Base-by-base conservation (phyloP, 192 early-diverging fungal species). In the Umbelopsis sp. region DNA sequence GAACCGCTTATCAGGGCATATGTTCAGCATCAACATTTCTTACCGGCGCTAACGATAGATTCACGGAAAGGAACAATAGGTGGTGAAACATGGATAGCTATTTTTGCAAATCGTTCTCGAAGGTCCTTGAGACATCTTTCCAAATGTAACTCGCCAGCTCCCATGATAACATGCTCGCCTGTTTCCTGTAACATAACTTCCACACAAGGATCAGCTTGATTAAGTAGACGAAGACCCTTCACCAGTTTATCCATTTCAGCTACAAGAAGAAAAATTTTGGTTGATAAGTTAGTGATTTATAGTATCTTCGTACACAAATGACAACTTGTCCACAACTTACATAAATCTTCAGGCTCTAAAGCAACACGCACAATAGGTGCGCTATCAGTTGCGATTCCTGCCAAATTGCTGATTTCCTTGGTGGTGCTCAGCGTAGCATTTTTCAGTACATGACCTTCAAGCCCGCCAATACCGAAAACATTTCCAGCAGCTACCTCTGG, bases 51-150 rank as follows among this genome's bases (percentile, higher is more conserved):
- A 25, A 91, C 90, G 32, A 98, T 91, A 1, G 94, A 95, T 81
- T 99, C 98, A 54, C 96, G 89, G 83, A 96, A 99, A 38, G 97
- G 96, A 2, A 99, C 97, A 76, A 99, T 94, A 0, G 98, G 97
- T 66, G 90, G 89, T 9, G 96, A 97, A 17, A 93, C 95, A 72
- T 96, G 92, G 70, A 99, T 96, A 47, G 95, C 93, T 67, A 94
- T 94, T 76, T 90, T 90, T 3, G 97, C 98, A 83, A 95, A 99
- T 9, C 94, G 83, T 77, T 98, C 98, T 70, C 90, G 84, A 43
- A 99, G 80, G 81, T 99, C 98, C 45, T 91, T 93, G 66, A 99
- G 79, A 73, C 97, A 98, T 16, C 98, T 87, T 83, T 98, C 96
- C 69, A 98, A 79, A 83, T 99, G 98, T 32, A 99, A 83, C 82